Percentiles rank a stretch among this genome's conserved stretches.
phyloP scores from a whole-genome alignment of 1,139 yeast genomes.

The Waltiozyma sp. region DNA sequence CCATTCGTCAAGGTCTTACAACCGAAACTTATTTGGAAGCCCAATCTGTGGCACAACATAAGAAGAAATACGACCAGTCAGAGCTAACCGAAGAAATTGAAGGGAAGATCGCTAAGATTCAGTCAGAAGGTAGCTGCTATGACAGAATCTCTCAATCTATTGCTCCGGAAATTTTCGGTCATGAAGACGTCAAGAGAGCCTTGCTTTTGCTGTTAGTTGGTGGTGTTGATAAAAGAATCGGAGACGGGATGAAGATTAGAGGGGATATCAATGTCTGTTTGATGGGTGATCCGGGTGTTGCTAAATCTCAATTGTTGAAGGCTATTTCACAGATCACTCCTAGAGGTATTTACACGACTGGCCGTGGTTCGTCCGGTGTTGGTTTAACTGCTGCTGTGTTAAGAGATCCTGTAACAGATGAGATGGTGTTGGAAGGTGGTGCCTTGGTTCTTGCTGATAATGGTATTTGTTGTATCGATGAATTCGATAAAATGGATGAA shows the following conservation, averaged over 20 bases:
- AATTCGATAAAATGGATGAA: conserved; percentile 98
- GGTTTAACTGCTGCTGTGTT: conserved; percentile 98
- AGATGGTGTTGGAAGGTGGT: conserved; percentile 97
- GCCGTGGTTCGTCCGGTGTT: conserved; percentile 98
- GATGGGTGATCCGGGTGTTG: conserved; percentile 99
- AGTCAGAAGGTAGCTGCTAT: conserved; percentile 59
- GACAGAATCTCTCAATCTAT: conserved; percentile 76
- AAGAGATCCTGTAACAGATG: conserved; percentile 98
- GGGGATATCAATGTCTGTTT: conserved; percentile 95
- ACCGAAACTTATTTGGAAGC: conserved; percentile 93
- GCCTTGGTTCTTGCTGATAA: conserved; percentile 95
- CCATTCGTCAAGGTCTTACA: conserved; percentile 80
- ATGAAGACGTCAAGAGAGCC: conserved; percentile 87
- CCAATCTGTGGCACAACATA: conserved; percentile 76
- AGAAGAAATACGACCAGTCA: conserved; percentile 69
- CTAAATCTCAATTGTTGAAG: conserved; percentile 91
- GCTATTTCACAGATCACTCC: conserved; percentile 92
- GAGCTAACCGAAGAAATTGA: conserved; percentile 49
- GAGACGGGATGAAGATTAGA: conserved; percentile 94
- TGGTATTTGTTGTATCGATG: conserved; percentile 98
- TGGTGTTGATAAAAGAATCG: conserved; percentile 89
- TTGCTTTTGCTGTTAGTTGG: conserved; percentile 77
- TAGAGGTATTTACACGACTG: conserved; percentile 94
- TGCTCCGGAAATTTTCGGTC: conserved; percentile 97
- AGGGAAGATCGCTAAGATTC: conserved; percentile 41